Evolutionary conservation across 371 early-diverging fungal genomes (phyloP).

Genomic region (Cokeromyces recurvatus): DNA sequence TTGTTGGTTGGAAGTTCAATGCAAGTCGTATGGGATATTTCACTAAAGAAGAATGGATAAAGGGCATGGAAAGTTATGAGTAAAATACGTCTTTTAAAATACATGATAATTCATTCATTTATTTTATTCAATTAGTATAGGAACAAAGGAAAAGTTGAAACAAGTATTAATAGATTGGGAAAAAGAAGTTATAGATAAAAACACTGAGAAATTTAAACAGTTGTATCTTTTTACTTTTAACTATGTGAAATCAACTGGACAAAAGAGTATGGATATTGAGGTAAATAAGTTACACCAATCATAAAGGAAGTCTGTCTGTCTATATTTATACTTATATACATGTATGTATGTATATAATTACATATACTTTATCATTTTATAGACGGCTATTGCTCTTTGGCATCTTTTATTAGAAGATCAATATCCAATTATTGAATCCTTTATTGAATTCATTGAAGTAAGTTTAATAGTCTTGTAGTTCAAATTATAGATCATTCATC

Average conservation of each 20-base stretch:
- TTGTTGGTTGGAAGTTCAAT: constrained; percentile 37
- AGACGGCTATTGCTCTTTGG: constrained; percentile 40
- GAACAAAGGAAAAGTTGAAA: neutral
- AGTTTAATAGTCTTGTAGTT: neutral
- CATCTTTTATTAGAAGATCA: constrained; percentile 17
- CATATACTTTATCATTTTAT: neutral
- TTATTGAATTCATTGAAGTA: constrained; percentile 31
- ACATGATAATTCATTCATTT: neutral
- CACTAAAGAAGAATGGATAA: constrained; percentile 6
- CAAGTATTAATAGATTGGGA: constrained; percentile 2
- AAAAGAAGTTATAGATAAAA: neutral
- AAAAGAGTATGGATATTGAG: constrained; percentile 43
- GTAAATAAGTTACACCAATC: constrained; percentile 10
- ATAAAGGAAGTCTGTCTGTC: too few species aligned
- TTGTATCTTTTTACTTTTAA: constrained; percentile 30
- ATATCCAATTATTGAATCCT: constrained; percentile 25
- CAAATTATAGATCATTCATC: neutral
- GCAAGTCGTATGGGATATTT: constrained; percentile 31
- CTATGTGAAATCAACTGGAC: constrained; percentile 30
- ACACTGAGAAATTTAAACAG: constrained; percentile 17
- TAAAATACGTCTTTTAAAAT: neutral
- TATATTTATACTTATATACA: too few species aligned
- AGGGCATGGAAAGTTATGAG: constrained; percentile 12
- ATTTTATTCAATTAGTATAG: neutral
- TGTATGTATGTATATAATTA: too few species aligned